Percentiles rank a stretch among this genome's conserved stretches.
These are phyloP conservation scores for Phytophthora aleatoria DNA, from an alignment of 352 stramenopile genomes.

Conservation along the genomic window DNA sequence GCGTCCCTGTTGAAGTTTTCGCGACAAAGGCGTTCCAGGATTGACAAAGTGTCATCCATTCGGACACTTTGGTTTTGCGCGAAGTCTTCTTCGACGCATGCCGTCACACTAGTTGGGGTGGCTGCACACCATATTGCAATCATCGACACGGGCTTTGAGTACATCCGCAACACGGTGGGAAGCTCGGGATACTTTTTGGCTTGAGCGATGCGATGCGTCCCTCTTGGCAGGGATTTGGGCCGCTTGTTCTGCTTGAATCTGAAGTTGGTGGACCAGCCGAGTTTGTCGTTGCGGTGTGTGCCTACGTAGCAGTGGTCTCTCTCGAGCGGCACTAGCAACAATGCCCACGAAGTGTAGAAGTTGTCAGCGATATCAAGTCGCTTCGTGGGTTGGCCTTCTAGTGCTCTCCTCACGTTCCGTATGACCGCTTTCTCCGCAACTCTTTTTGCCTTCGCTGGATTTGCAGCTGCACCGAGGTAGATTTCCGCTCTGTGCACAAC, in stretches of 20 bases:
- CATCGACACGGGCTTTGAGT: not conserved
- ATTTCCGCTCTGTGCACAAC: constrained; percentile 13
- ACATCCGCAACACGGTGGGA: not conserved
- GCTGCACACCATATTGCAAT: not conserved
- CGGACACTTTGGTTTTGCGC: too few relatives aligned
- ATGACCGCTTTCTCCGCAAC: not conserved
- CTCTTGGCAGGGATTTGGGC: not conserved
- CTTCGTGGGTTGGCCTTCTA: constrained; percentile 4
- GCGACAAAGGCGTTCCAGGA: too few relatives aligned
- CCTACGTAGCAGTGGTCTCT: not conserved
- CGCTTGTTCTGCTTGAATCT: too few relatives aligned
- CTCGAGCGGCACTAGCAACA: too few relatives aligned
- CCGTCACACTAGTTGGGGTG: too few relatives aligned
- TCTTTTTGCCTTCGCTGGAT: too few relatives aligned
- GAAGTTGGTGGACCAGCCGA: not conserved
- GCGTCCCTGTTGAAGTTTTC: too few relatives aligned
- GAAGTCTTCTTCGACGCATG: too few relatives aligned
- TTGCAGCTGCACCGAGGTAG: not conserved
- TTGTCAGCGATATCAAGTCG: constrained; percentile 11
- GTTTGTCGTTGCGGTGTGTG: not conserved
- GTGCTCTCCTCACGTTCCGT: constrained; percentile 7
- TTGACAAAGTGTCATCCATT: too few relatives aligned
- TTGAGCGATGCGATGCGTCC: not conserved
- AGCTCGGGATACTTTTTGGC: not conserved
- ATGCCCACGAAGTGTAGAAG: constrained; percentile 2